A percentile compares a stretch with the other conserved stretches of the same genome.
These are phyloP conservation scores for Daucus carota DNA, from an alignment of 129 eudicot genomes.

Conservation along the genomic window DNA sequence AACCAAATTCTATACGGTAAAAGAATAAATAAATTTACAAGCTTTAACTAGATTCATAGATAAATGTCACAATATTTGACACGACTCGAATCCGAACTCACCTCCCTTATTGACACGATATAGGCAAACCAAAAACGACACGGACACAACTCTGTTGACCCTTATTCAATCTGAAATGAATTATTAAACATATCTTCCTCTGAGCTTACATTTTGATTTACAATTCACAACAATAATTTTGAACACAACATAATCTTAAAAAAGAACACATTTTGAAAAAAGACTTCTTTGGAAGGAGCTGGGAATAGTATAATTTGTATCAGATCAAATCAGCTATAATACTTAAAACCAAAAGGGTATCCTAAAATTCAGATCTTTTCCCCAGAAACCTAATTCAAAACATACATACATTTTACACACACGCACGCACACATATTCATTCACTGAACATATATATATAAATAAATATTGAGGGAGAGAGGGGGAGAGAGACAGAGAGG, in stretches of 20 bases:
- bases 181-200: not conserved
- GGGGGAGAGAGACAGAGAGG: not conserved
- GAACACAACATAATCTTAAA: no score
- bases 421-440: not conserved
- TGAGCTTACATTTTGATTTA: no score
- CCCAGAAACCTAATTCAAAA: not conserved
- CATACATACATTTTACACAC: not conserved
- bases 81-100: not conserved
- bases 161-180: not conserved
- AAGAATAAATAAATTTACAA: not conserved
- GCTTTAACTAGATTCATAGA: not conserved
- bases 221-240: no score
- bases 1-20: not conserved
- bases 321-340: not conserved
- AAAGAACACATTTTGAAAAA: no score
- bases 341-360: not conserved
- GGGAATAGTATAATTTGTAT: not conserved
- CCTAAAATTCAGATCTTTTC: slow-evolving; percentile 7
- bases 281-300: not conserved
- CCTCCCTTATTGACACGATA: not conserved
- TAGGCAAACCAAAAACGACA: not conserved
- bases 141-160: not conserved
- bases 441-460: no score
- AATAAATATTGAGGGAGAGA: not conserved
- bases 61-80: not conserved